These are phyloP conservation scores for Hymenoscyphus repandus DNA, from an alignment of 2,329 filamentous ascomycete species.

Conservation along the genomic window DNA sequence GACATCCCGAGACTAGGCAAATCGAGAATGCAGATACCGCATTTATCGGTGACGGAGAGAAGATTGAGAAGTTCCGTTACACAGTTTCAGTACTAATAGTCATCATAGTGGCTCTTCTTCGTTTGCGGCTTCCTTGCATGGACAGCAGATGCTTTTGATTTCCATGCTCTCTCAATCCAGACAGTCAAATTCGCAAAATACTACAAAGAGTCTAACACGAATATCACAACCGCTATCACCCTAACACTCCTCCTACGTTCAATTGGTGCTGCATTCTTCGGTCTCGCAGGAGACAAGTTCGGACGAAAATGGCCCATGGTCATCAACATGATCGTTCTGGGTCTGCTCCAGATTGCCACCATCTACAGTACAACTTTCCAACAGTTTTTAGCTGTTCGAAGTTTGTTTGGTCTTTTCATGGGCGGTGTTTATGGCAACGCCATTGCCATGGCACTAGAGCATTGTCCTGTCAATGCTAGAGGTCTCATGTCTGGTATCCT, in stretches of 20 bases:
- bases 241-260: constrained; percentile 61
- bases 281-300: constrained; percentile 69
- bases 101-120: constrained; percentile 60
- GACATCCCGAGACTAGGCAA: not conserved
- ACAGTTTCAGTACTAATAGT: not conserved
- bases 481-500: constrained; percentile 26
- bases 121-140: constrained; percentile 31
- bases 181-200: constrained; percentile 62
- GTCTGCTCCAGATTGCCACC: constrained; percentile 57
- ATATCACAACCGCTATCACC: constrained; percentile 39
- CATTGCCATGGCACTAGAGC: constrained; percentile 68
- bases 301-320: constrained; percentile 83
- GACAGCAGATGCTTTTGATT: constrained; percentile 59
- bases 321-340: constrained; percentile 67
- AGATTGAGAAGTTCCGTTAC: not conserved
- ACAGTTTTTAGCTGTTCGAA: constrained; percentile 65
- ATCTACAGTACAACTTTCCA: constrained; percentile 21
- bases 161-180: constrained; percentile 74
- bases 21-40: not conserved
- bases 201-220: constrained; percentile 50
- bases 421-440: constrained; percentile 74
- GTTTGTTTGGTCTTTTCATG: constrained; percentile 72
- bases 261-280: constrained; percentile 69
- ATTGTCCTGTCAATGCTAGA: constrained; percentile 24
- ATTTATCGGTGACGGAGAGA: not conserved